Evolutionary conservation across 1,139 yeast species (phyloP).

Genomic region (Saccharomyces hybrid): DNA sequence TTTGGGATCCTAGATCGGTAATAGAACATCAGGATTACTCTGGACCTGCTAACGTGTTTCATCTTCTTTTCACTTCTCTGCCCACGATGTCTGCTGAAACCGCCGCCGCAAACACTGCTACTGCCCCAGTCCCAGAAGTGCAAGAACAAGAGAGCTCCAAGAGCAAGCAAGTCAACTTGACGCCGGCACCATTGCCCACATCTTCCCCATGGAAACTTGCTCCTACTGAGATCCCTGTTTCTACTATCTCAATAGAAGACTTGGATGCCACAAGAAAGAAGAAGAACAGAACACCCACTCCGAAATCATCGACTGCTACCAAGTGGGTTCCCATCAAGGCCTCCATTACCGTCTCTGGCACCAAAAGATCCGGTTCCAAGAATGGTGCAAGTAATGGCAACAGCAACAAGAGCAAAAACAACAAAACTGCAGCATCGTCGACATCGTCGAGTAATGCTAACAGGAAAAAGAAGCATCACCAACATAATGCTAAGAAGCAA

Average conservation of each 20-base stretch:
- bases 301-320: slow-evolving; percentile 57
- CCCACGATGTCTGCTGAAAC: slow-evolving; percentile 6
- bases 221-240: slow-evolving; percentile 18
- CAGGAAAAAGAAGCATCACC: slow-evolving; percentile 9
- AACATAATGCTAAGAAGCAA: slow-evolving; percentile 9
- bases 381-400: slow-evolving; percentile 4
- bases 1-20: neutral
- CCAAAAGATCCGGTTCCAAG: neutral
- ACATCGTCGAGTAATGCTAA: slow-evolving; percentile 2
- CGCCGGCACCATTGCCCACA: slow-evolving; percentile 73
- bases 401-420: slow-evolving; percentile 11
- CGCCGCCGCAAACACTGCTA: slow-evolving; percentile 12
- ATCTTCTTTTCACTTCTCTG: too few relatives aligned
- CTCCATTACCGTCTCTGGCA: slow-evolving; percentile 38
- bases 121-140: slow-evolving; percentile 12
- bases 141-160: slow-evolving; percentile 9
- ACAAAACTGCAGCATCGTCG: slow-evolving; percentile 7
- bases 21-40: neutral
- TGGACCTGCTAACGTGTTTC: neutral
- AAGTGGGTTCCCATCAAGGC: slow-evolving; percentile 90
- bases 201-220: slow-evolving; percentile 62
- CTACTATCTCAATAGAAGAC: slow-evolving; percentile 31
- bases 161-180: slow-evolving; percentile 34
- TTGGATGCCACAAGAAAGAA: slow-evolving; percentile 9
- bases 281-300: slow-evolving; percentile 29